Percentiles rank a stretch among this genome's conserved stretches.
These are phyloP conservation scores for Lichenothelia convexa DNA, from an alignment of 495 filamentous ascomycete genomes.

Conservation along the genomic window DNA sequence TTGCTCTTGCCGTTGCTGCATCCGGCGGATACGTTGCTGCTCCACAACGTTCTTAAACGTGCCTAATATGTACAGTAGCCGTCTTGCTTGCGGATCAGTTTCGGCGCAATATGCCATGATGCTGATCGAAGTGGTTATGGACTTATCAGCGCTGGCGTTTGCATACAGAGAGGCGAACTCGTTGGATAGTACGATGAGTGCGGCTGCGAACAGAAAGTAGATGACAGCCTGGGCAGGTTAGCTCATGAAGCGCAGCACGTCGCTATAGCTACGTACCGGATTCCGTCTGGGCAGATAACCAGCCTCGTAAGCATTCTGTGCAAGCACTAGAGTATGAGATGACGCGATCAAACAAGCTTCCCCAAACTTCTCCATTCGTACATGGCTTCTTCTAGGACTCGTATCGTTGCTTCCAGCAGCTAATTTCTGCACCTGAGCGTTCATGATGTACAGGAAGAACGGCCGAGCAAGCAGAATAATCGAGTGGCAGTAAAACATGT, in stretches of 20 bases:
- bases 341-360: conserved; percentile 55
- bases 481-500: conserved; percentile 54
- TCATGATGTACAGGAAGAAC: conserved; percentile 42
- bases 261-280: too few species aligned
- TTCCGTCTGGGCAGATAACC: conserved; percentile 46
- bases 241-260: too few species aligned
- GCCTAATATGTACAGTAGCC: conserved; percentile 44
- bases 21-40: conserved; percentile 24
- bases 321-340: conserved; percentile 43
- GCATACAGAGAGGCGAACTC: conserved; percentile 48
- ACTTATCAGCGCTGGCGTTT: conserved; percentile 33
- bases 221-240: too few species aligned
- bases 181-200: conserved; percentile 47
- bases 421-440: conserved; percentile 23
- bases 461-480: conserved; percentile 55
- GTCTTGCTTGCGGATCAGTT: conserved; percentile 43
- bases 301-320: conserved; percentile 37
- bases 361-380: conserved; percentile 42
- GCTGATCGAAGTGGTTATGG: conserved; percentile 37
- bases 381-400: conserved; percentile 14
- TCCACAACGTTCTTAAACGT: conserved; percentile 38
- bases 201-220: conserved; percentile 56
- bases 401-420: conserved; percentile 15
- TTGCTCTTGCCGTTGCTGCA: conserved; percentile 22
- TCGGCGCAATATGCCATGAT: conserved; percentile 44